Conservation (phyloP, 495 filamentous ascomycete genomes). For the Tuber umbilicatum region DNA sequence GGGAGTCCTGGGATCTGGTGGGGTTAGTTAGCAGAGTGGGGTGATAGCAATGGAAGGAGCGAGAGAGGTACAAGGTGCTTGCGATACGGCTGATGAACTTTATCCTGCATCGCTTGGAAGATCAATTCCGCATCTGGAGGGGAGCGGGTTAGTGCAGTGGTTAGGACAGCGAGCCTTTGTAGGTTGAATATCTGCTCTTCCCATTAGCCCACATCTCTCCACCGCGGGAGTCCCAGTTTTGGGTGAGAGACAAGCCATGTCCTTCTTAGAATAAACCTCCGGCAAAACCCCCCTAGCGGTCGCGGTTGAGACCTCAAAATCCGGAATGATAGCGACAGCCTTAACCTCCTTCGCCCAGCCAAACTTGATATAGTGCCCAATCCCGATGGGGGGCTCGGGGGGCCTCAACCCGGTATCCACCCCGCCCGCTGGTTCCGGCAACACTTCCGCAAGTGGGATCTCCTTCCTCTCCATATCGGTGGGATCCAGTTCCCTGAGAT, state of each 20-base stretch:
- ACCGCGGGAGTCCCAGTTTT: not conserved
- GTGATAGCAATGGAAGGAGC: not conserved
- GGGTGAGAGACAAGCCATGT: constrained; percentile 56
- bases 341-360: constrained; percentile 89
- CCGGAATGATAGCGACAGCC: constrained; percentile 84
- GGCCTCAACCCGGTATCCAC: constrained; percentile 76
- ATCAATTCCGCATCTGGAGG: constrained; percentile 91
- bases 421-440: constrained; percentile 78
- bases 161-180: constrained; percentile 81
- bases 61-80: constrained; percentile 52
- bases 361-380: constrained; percentile 91
- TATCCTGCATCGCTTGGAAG: constrained; percentile 95
- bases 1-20: constrained; percentile 72
- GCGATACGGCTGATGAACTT: constrained; percentile 90
- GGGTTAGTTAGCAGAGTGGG: not conserved
- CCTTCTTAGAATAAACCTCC: constrained; percentile 62
- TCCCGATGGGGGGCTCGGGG: constrained; percentile 78
- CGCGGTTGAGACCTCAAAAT: constrained; percentile 87
- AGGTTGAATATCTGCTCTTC: constrained; percentile 73
- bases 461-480: constrained; percentile 79
- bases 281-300: constrained; percentile 80
- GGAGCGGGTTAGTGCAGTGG: constrained; percentile 73
- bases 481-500: constrained; percentile 79
- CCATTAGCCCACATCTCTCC: constrained; percentile 8
- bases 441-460: constrained; percentile 90